Conservation (phyloP, 164 flowering plant genomes). For the Magnolia officinalis region DNA sequence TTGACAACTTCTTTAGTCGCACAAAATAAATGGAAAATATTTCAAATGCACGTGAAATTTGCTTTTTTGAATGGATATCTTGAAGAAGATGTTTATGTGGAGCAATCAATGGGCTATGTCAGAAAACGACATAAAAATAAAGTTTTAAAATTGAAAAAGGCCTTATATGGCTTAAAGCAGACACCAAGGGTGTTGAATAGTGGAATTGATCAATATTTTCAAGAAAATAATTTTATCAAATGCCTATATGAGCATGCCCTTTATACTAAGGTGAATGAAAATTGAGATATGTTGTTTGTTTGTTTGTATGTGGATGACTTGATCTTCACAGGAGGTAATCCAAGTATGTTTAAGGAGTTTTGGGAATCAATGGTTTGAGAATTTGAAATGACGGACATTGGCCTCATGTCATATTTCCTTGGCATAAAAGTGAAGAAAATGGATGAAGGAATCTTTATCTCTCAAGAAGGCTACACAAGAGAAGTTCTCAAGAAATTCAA, state of each 20-base stretch:
- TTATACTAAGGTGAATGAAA: background rate
- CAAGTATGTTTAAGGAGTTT: background rate
- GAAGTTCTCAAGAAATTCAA: background rate
- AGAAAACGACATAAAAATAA: background rate
- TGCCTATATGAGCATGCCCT: background rate
- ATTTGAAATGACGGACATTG: background rate
- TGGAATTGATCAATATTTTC: background rate
- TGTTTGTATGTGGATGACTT: constrained; percentile 2
- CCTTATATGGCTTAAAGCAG: background rate
- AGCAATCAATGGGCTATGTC: background rate
- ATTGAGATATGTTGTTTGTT: background rate
- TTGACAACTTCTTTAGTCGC: background rate
- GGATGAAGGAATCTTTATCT: background rate
- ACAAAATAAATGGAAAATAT: background rate
- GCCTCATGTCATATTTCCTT: background rate
- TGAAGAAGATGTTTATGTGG: background rate
- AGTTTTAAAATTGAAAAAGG: too few relatives aligned
- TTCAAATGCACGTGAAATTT: background rate
- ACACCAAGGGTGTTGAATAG: background rate
- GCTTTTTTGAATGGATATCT: background rate
- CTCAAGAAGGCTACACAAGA: background rate
- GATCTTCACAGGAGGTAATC: background rate
- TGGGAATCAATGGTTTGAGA: background rate
- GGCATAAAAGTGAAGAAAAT: background rate
- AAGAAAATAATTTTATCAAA: background rate